Percentiles rank a stretch among this genome's conserved stretches.
Evolutionary conservation across 2,329 filamentous ascomycete species (phyloP).

Genomic region (Acarospora socialis): DNA sequence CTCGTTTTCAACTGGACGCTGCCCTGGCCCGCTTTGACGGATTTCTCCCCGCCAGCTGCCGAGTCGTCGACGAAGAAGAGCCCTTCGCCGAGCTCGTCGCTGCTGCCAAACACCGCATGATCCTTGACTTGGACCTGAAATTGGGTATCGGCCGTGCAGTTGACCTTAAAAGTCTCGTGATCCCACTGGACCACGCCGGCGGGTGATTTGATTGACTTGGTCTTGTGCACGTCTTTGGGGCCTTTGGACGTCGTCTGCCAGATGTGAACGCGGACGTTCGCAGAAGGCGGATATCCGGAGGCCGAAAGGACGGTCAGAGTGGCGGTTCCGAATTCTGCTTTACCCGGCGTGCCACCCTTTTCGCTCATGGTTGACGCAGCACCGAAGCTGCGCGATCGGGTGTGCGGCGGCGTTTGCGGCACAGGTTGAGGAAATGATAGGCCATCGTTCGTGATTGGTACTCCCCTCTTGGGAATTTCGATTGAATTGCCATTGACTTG

Average conservation of each 20-base stretch:
- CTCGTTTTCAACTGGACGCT: constrained; percentile 58
- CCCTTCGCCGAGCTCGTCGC: constrained; percentile 70
- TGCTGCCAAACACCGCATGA: constrained; percentile 69
- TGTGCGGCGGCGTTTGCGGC: constrained; percentile 28
- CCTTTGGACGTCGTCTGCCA: constrained; percentile 52
- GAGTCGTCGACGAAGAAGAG: constrained; percentile 86
- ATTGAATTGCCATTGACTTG: constrained; percentile 31
- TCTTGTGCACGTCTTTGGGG: constrained; percentile 73
- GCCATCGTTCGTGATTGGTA: constrained; percentile 7
- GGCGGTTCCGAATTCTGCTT: constrained; percentile 56
- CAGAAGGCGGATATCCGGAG: constrained; percentile 57
- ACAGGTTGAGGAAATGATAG: constrained; percentile 15
- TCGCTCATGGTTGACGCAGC: constrained; percentile 12
- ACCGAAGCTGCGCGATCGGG: constrained; percentile 33
- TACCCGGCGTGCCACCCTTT: constrained; percentile 26
- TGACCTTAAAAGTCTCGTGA: constrained; percentile 59
- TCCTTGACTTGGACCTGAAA: constrained; percentile 81
- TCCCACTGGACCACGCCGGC: constrained; percentile 49
- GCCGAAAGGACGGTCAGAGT: constrained; percentile 69
- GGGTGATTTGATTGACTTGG: constrained; percentile 69
- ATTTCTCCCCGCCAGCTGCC: constrained; percentile 53
- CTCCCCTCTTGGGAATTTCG: constrained; percentile 31
- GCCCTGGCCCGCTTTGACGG: constrained; percentile 58
- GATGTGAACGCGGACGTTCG: constrained; percentile 66
- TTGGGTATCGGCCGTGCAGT: constrained; percentile 65